Evolutionary conservation across 2,329 filamentous ascomycete genomes (phyloP), one percentile per base, ranked within the genome.

Genomic region (Podosphaera fusca): DNA sequence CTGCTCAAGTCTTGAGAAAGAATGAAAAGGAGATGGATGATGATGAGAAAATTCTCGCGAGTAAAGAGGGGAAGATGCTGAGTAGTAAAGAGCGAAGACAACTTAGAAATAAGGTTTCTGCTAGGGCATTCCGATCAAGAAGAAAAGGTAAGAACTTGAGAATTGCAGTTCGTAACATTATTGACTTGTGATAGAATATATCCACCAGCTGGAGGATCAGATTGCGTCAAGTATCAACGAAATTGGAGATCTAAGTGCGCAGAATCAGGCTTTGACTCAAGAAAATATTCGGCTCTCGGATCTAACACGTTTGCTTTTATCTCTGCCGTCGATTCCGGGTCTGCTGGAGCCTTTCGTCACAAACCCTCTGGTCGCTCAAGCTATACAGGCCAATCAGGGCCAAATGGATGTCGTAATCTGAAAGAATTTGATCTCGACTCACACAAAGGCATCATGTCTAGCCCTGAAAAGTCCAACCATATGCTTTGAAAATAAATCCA

Each of bases 21-120:
- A 96, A 96, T 76, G 89, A 96, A 65, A 89, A 95, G 60, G 90
- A 96, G 56, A 96, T 98, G 90, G 92, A 98, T 64, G 90, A 95
- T 69, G 92, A 96, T 65, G 92, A 96, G 75, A 79, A 87, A 63
- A 75, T 95, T 8, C 75, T 95, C 53, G 87, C 87, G n/a, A 95
- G 88, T 60, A 92, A 98, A 66, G 90, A 95, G 72, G 92, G 90
- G 65, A 98, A 98, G 82, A 95, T 95, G 75, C 78, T 98, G n/a
- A 92, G 83, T 71, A 94, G 87, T 75, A 96, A 96, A 73, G 89
- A 96, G 72, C 83, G 92, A 59, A 83, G 92, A 63, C 92, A 96
- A 71, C 78, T 98, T n/a, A 81, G 92, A 61, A 98, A 98, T 78
- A 98, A 98, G 73, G 92, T 98, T 3, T 98, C 92, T 47, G 92